These are phyloP conservation scores for Penicillium bialowiezense DNA, from an alignment of 495 filamentous ascomycete genomes.

Conservation along the genomic window DNA sequence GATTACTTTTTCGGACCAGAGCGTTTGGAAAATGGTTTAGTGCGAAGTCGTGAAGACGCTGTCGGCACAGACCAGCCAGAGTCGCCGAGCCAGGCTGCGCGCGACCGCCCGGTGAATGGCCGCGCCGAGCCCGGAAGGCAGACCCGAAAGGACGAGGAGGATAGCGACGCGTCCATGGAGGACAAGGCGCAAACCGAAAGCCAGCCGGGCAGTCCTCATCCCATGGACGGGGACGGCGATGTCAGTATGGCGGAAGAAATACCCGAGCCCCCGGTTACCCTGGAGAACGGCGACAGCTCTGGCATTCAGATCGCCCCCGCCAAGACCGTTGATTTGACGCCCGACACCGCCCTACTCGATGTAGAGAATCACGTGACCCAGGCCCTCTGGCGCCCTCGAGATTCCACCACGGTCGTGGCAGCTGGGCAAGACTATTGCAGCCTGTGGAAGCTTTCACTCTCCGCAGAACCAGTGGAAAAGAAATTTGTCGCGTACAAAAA, in stretches of 20 bases:
- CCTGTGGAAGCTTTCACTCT: constrained; percentile 65
- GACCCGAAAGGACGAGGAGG: constrained; percentile 52
- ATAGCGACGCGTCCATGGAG: constrained; percentile 56
- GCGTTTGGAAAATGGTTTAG: constrained; percentile 32
- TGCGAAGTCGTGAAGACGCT: constrained; percentile 28
- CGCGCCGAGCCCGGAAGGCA: constrained; percentile 35
- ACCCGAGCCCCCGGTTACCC: constrained; percentile 55
- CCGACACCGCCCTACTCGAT: constrained; percentile 62
- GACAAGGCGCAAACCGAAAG: constrained; percentile 35
- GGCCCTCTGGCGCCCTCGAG: constrained; percentile 72
- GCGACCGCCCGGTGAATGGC: constrained; percentile 45
- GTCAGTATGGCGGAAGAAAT: constrained; percentile 44
- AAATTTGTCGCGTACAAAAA: constrained; percentile 36
- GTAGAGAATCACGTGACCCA: constrained; percentile 65
- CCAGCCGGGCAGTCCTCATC: constrained; percentile 13
- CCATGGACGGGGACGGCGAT: constrained; percentile 42
- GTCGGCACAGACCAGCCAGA: constrained; percentile 26
- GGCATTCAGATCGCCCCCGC: constrained; percentile 61
- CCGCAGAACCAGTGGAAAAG: constrained; percentile 36
- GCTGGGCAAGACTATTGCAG: constrained; percentile 77
- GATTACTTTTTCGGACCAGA: constrained; percentile 52
- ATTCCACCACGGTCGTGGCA: constrained; percentile 71
- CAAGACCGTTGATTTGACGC: constrained; percentile 61
- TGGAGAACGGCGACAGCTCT: constrained; percentile 64
- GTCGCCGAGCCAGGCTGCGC: constrained; percentile 37